Base-by-base conservation (phyloP, 306 rosid species). In the Quercus rubra region DNA sequence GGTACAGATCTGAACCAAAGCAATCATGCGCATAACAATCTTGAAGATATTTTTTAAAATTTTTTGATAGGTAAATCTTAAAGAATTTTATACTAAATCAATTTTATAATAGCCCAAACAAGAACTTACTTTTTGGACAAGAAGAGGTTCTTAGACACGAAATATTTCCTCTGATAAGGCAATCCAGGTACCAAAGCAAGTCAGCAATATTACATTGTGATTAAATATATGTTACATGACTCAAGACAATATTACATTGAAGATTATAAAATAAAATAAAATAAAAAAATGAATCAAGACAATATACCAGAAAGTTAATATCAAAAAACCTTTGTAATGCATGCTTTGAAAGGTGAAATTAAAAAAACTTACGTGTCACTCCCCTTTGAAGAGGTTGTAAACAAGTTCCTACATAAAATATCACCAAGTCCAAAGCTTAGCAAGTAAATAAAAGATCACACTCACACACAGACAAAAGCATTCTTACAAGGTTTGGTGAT, bases 331-430 rank as follows among this genome's bases (percentile, higher is more conserved):
- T 21, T 49, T 17, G n/a, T 15, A 13, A 31, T 20, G 13, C 43
- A 1, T 43, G 61, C 4, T 31, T 58, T 14, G 1, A 67, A 69
- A 20, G 41, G 23, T 30, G 17, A 61, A 61, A 1, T 11, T 52
- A 28, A 72, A 23, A 23, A 72, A 56, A 83, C 89, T 80, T 80
- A 88, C 91, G 68, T 80, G 20, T 7, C 80, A 74, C 73, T 83
- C 23, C 59, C 75, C 1, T 43, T n/a, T 6, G 82, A 77, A 57
- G 86, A 84, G 86, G 85, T 72, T 5, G 87, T 80, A 80, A 88
- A 88, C 55, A 88, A 59, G 82, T 85, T 83, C 56, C 89, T 88
- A 80, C 33, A 74, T 25, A 73, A 51, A 57, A 66, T 19, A 73
- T 25, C 59, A 69, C n/a, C 23, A 46, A 30, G 1, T 55, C 31